phyloP scores from a whole-genome alignment of 2,329 filamentous ascomycete species.

The Sordariomycetes sp. region DNA sequence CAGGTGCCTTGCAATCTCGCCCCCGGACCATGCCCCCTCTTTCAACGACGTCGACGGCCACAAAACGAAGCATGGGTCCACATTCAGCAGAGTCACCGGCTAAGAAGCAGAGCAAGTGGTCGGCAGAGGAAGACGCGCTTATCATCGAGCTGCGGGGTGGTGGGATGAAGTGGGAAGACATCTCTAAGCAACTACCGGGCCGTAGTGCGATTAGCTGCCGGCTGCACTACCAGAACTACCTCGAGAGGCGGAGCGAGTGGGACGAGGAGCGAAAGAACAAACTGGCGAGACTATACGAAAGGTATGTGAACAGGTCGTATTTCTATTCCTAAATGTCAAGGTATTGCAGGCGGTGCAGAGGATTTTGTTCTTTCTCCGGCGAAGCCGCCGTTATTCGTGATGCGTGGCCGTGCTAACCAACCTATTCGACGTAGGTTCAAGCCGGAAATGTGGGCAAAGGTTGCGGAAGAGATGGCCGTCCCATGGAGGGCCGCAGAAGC shows the following conservation, averaged over 20 bases:
- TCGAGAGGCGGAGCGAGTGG: slow-evolving; percentile 88
- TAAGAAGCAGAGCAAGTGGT: slow-evolving; percentile 97
- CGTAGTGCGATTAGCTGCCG: slow-evolving; percentile 90
- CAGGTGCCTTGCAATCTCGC: slow-evolving; percentile 7
- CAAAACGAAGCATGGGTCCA: slow-evolving; percentile 40
- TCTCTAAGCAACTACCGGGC: slow-evolving; percentile 81
- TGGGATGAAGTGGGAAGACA: slow-evolving; percentile 98
- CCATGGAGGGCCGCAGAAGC: slow-evolving; percentile 94
- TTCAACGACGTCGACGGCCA: slow-evolving; percentile 10
- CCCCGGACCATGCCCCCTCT: slow-evolving; percentile 9
- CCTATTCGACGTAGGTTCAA: slow-evolving; percentile 59
- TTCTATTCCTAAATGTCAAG: not conserved
- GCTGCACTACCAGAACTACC: slow-evolving; percentile 93
- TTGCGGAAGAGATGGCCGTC: slow-evolving; percentile 88
- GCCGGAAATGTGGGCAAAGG: slow-evolving; percentile 93
- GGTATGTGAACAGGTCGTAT: slow-evolving; percentile 40
- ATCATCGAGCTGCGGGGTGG: slow-evolving; percentile 85
- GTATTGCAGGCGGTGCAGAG: not conserved
- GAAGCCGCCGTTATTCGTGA: not conserved
- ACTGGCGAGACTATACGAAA: slow-evolving; percentile 85
- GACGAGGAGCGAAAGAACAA: slow-evolving; percentile 98
- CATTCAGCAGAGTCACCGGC: slow-evolving; percentile 58
- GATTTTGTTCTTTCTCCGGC: not conserved
- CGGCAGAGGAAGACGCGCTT: slow-evolving; percentile 79
- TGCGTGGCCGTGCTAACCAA: not conserved